A percentile compares a stretch with the other conserved stretches of the same genome.
These are phyloP conservation scores for Phytopythium montanum DNA, from an alignment of 352 stramenopile species.

Conservation along the genomic window DNA sequence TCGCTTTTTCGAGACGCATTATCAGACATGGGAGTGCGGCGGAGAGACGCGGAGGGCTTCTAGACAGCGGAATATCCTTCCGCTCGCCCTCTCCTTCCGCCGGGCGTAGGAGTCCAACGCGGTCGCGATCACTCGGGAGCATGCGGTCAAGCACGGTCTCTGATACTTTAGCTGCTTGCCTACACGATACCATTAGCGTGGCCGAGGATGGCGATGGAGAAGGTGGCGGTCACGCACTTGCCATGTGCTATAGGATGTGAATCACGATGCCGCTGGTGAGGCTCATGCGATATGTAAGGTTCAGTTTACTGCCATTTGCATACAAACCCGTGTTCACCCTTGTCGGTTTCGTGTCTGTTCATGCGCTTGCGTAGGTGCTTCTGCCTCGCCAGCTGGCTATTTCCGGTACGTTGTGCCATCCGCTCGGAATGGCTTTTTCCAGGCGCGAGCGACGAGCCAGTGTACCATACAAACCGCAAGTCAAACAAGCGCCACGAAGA, in stretches of 20 bases:
- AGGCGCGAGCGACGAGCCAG: not conserved
- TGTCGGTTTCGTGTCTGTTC: not conserved
- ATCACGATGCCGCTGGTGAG: not conserved
- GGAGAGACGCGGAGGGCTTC: too few relatives aligned
- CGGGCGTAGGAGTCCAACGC: too few relatives aligned
- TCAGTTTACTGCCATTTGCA: not conserved
- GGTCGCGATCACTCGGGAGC: too few relatives aligned
- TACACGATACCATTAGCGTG: too few relatives aligned
- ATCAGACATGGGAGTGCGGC: too few relatives aligned
- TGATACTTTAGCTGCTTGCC: too few relatives aligned
- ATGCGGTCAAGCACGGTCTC: too few relatives aligned
- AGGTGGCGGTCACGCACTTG: not conserved
- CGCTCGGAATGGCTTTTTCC: slow-evolving; percentile 6
- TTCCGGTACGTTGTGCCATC: not conserved
- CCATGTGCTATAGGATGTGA: not conserved
- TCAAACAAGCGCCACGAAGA: not conserved
- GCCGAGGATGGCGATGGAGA: not conserved
- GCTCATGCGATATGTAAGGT: not conserved
- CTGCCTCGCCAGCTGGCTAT: not conserved
- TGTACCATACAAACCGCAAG: not conserved
- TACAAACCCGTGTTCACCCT: not conserved
- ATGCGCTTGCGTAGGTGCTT: not conserved
- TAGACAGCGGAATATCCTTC: too few relatives aligned
- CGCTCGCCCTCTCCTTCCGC: too few relatives aligned
- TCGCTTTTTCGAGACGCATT: not conserved